Evolutionary conservation across 2,329 filamentous ascomycete species (phyloP), one percentile per base, ranked within the genome.

Genomic region (Colletotrichum sp.): DNA sequence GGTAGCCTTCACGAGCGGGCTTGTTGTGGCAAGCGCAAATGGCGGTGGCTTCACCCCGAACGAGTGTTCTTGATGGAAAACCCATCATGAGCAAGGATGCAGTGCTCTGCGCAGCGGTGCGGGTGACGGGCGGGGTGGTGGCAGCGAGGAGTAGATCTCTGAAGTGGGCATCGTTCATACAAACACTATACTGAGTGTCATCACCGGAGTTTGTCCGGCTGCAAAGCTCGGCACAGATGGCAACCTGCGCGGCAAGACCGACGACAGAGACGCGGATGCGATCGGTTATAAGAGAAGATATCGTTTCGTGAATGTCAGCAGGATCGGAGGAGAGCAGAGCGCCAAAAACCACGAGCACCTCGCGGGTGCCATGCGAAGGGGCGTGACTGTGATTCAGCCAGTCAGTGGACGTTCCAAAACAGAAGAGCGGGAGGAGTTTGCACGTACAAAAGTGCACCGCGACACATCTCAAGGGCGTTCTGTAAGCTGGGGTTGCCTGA

Each of bases 391-490:
- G 36, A 73, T 62, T 69, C 57, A 62, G 71, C 52, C 70, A 55
- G 76, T 77, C 24, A 67, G 76, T 79, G 64, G 79, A 77, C 52
- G 63, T 28, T 28, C n/a, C 26, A 52, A 21, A 55, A 16, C 24
- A 16, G 13, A 16, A 21, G n/a, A 55, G n/a, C 28, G n/a, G 28
- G 30, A 26, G 28, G 30, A 26, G 24, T 15, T 21, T 24, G n/a
- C 18, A 83, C 90, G 78, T 87, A 94, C 93, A 95, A 98, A n/a
- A 99, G 88, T 44, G 94, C 94, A 69, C 96, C 97, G 71, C 97
- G 92, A 77, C 95, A 95, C 95, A 99, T 98, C 85, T 99, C 96
- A 67, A 99, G 89, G 6, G 96, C 96, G 84, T 99, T 99, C 85
- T 99, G 97, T 78, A 99, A 84, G 84, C 94, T 96, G 18, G 95